Base-by-base conservation (phyloP, 768 basidiomycete species). In the Hydnomerulius pinastri region DNA sequence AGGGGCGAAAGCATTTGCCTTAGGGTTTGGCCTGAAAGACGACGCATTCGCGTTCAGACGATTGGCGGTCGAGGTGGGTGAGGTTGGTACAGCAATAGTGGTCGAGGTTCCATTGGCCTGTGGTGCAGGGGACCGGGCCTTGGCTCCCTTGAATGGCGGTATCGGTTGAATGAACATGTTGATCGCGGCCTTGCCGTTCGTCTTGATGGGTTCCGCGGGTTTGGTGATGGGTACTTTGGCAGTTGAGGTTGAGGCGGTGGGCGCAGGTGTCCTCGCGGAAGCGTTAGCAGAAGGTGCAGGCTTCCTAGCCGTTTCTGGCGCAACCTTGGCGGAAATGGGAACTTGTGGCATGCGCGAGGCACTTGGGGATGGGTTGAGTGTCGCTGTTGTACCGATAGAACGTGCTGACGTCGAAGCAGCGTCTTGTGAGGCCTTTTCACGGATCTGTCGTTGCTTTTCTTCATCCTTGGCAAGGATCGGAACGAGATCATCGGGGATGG, bases 401-500 rank as follows among this genome's bases (percentile, higher is more conserved):
- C 90, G 85, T 11, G 91, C 89, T 17, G 80, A 74, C 2, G 73
- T 35, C 1, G 90, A 85, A 18, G 77, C 57, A 3, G 90, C 87
- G 54, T 92, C 90, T 43, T 77, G 73, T 37, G 68, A 71, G 15
- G 89, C 81, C 68, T 88, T 94, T 68, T 90, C 90, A 51, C 78
- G 78, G 67, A 97, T 95, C 42, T 74, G 78, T 53, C 82, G 82
- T 62, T 95, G 92, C 72, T 91, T 96, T 45, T 88, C 87, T 68
- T 92, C 91, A 62, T 96, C 92, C 72, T 97, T 98, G 35, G 96
- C 87, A 20, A 98, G 73, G 62, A 98, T 94, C 3, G 89, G 80
- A 15, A 98, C 87, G 44, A 98, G 80, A 64, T 98, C 96, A 24
- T 92, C 90, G 12, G 96, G 95, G 56, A 98, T 94, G 15, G 92